Base-by-base conservation (phyloP, 2,329 filamentous ascomycete species). In the Colletotrichum sp. region DNA sequence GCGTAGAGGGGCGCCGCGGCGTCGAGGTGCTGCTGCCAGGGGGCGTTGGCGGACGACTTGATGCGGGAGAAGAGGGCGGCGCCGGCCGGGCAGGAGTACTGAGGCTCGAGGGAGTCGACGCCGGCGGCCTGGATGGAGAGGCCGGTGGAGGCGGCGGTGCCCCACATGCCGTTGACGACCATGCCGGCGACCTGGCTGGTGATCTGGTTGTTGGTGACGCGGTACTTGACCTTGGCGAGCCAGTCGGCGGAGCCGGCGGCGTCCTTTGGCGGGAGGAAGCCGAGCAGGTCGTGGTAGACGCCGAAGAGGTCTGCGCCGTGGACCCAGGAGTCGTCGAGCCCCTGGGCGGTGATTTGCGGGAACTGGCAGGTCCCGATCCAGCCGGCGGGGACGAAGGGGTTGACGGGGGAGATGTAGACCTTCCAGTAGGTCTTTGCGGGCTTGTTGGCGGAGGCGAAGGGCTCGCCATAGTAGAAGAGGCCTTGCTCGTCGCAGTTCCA, bases 151-250 rank as follows among this genome's bases (percentile, higher is more conserved):
- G 83, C 82, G 1, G 84, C 81, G 0, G 84, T 83, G 0, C 85
- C 85, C 84, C 91, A 94, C 92, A 95, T 95, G 73, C 93, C 95
- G 72, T 89, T 87, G 71, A 95, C 89, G 8, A 96, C 83, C 91
- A 95, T 95, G 72, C 93, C 91, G 13, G 93, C 94, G 18, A 96
- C 95, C 84, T 97, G 94, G 80, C 91, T 94, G 3, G 95, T 97
- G 81, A 98, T 96, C 67, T 92, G 88, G 84, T 97, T 97, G 82
- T 95, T 95, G 1, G 95, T 96, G 13, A 96, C 94, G 69, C 95
- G 90, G 83, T 93, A 96, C 65, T 84, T 84, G 39, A 95, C 88
- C 18, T 86, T 87, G 10, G 79, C 78, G 6, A 80, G 78, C 86
- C 87, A 88, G 32, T 88, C 81, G 15, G 84, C 52, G 28, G 74